Percentiles rank a stretch among this genome's conserved stretches.
These are phyloP conservation scores for Chalaropsis ovoidea DNA, from an alignment of 2,329 filamentous ascomycete species.

Conservation along the genomic window DNA sequence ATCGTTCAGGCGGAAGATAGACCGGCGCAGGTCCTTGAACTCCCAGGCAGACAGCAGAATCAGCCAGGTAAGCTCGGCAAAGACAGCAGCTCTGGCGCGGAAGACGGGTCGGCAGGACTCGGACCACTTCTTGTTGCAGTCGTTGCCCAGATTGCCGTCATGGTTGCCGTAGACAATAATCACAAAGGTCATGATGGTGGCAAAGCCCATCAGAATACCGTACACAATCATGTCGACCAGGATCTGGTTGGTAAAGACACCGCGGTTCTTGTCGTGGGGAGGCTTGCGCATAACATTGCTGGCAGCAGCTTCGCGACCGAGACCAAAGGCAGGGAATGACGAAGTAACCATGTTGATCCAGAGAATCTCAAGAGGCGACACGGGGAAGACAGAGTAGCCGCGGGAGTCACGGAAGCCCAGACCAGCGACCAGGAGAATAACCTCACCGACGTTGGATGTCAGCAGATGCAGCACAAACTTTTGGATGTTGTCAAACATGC, in stretches of 20 bases:
- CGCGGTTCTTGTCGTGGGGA: constrained; percentile 57
- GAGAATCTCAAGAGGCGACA: constrained; percentile 75
- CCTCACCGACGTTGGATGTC: constrained; percentile 73
- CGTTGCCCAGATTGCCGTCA: constrained; percentile 44
- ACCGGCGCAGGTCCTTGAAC: constrained; percentile 62
- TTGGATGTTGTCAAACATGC: constrained; percentile 83
- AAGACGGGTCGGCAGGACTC: constrained; percentile 52
- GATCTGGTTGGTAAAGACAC: constrained; percentile 69
- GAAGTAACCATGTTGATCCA: constrained; percentile 95
- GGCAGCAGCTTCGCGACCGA: constrained; percentile 67
- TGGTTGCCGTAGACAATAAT: constrained; percentile 52
- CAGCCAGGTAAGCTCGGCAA: constrained; percentile 62
- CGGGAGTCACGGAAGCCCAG: constrained; percentile 66
- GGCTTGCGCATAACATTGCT: constrained; percentile 70
- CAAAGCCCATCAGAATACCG: constrained; percentile 64
- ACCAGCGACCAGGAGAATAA: constrained; percentile 69
- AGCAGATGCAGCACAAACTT: constrained; percentile 76
- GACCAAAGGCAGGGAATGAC: constrained; percentile 75
- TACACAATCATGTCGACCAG: constrained; percentile 72
- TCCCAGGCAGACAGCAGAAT: constrained; percentile 69
- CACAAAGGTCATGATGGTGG: constrained; percentile 56
- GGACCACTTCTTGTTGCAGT: constrained; percentile 54
- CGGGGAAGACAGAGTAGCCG: constrained; percentile 70
- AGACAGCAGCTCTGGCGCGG: constrained; percentile 60
- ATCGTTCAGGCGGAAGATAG: constrained; percentile 57